Evolutionary conservation across 345 rosid species (phyloP).

Genomic region (Salix udensis): DNA sequence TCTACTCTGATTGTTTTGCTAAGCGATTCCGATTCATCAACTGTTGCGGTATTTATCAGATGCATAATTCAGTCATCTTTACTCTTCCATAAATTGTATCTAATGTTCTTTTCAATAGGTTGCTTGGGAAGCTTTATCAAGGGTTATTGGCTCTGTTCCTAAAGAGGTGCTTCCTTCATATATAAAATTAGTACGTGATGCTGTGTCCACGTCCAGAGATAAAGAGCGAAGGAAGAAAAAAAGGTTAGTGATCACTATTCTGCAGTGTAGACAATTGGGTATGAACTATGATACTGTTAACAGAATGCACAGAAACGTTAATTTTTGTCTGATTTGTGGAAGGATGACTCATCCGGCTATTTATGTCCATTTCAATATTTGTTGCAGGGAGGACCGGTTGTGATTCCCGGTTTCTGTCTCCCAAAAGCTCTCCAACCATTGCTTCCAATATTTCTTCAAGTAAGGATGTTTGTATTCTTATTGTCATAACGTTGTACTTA

Average conservation of each 20-base stretch:
- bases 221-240: constrained; percentile 83
- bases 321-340: neutral
- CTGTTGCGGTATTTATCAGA: constrained; percentile 56
- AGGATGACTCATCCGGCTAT: neutral
- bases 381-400: constrained; percentile 80
- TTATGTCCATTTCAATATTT: neutral
- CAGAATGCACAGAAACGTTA: neutral
- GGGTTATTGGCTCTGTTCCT: constrained; percentile 87
- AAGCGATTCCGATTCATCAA: constrained; percentile 78
- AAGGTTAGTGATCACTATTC: constrained; percentile 47
- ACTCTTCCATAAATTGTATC: constrained; percentile 14
- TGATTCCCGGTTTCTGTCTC: constrained; percentile 89
- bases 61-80: constrained; percentile 3
- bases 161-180: constrained; percentile 88
- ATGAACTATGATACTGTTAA: neutral
- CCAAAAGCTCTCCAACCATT: constrained; percentile 92
- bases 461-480: constrained; percentile 27
- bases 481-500: neutral
- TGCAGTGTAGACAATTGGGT: constrained; percentile 5
- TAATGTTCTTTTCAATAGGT: constrained; percentile 43
- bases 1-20: constrained; percentile 82
- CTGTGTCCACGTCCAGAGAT: constrained; percentile 89
- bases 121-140: constrained; percentile 92
- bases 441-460: constrained; percentile 92
- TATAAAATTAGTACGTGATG: constrained; percentile 85